phyloP scores from a whole-genome alignment of 164 flowering plant species.

The Annona cherimola region DNA sequence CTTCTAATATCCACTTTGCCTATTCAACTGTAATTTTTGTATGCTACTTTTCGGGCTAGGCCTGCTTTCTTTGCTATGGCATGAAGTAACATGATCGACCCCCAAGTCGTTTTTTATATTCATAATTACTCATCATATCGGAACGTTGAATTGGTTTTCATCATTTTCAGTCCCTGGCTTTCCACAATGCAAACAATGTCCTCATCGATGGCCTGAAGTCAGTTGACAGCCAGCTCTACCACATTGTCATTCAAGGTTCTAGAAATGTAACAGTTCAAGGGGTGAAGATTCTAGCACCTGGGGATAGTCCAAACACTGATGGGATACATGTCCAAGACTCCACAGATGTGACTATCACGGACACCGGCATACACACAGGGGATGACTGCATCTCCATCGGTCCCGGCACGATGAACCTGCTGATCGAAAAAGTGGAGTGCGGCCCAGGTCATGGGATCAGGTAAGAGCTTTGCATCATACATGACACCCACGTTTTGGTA shows the following conservation, averaged over 20 bases:
- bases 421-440: slow-evolving; percentile 20
- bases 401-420: slow-evolving; percentile 21
- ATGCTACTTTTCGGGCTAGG: not conserved
- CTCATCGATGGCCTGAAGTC: slow-evolving; percentile 18
- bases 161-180: slow-evolving; percentile 17
- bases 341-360: not conserved
- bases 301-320: slow-evolving; percentile 23
- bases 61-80: not conserved
- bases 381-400: slow-evolving; percentile 50
- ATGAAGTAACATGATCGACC: too few relatives aligned
- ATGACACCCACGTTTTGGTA: too few relatives aligned
- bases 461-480: slow-evolving; percentile 12
- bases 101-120: too few relatives aligned
- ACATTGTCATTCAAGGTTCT: slow-evolving; percentile 26
- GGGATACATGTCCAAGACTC: slow-evolving; percentile 22
- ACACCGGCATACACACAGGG: slow-evolving; percentile 10
- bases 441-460: slow-evolving; percentile 54
- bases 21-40: too few relatives aligned
- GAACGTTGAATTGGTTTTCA: not conserved
- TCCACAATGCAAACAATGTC: slow-evolving; percentile 14
- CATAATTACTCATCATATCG: too few relatives aligned
- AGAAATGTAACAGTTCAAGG: slow-evolving; percentile 12
- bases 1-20: too few relatives aligned
- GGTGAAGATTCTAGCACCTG: slow-evolving; percentile 16
- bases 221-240: slow-evolving; percentile 31